These are phyloP conservation scores for Rhizomucor pusillus DNA, from an alignment of 371 early-diverging fungal genomes.

Conservation along the genomic window DNA sequence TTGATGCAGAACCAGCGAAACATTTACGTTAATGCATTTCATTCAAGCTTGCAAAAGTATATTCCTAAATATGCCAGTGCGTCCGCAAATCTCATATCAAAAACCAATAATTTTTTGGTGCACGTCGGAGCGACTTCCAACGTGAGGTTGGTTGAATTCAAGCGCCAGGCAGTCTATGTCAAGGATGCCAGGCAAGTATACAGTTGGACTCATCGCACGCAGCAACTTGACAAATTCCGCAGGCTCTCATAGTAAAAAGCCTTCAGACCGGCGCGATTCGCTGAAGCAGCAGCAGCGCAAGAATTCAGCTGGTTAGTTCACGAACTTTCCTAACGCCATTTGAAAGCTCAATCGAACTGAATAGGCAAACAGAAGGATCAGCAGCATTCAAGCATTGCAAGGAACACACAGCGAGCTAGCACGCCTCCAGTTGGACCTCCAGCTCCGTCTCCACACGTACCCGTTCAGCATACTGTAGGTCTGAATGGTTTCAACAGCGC, in stretches of 20 bases:
- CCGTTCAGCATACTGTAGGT: conserved; percentile 7
- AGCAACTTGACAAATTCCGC: too few species aligned
- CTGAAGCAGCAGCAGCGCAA: conserved; percentile 26
- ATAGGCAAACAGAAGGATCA: neutral
- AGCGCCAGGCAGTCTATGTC: too few species aligned
- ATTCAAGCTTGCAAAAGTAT: too few species aligned
- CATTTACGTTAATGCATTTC: too few species aligned
- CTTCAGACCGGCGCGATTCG: conserved; percentile 26
- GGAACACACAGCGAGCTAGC: conserved; percentile 8
- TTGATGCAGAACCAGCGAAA: too few species aligned
- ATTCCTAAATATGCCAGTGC: too few species aligned
- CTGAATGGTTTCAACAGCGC: conserved; percentile 26
- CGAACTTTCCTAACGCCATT: neutral
- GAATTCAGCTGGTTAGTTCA: conserved; percentile 5
- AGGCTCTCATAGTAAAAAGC: conserved; percentile 19
- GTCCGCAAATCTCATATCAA: too few species aligned
- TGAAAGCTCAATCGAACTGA: conserved; percentile 5
- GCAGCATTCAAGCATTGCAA: conserved; percentile 3
- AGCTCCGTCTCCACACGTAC: conserved; percentile 2
- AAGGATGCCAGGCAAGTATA: too few species aligned
- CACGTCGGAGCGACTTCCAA: too few species aligned
- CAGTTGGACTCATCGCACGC: too few species aligned
- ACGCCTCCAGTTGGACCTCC: conserved; percentile 11
- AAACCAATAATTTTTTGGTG: too few species aligned
- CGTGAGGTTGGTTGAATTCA: too few species aligned